A percentile compares a stretch with the other conserved stretches of the same genome.
Conservation (phyloP, 345 rosid genomes). For the Lenwebbia sp. region DNA sequence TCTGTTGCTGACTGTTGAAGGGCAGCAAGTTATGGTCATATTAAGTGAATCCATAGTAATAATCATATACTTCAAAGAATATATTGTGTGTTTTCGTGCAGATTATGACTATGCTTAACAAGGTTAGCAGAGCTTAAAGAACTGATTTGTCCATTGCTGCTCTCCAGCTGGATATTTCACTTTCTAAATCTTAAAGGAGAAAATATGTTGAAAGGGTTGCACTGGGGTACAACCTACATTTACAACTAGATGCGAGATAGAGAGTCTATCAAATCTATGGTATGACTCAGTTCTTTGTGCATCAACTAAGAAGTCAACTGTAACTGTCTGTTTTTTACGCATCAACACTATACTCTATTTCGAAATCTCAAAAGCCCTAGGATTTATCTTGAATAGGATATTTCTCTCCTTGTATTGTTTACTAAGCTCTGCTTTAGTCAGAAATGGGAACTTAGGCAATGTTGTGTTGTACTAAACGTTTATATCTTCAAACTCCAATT, state of each 20-base stretch:
- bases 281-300: not conserved
- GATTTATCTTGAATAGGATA: not conserved
- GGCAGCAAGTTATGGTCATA: not conserved
- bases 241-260: not conserved
- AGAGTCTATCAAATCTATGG: not conserved
- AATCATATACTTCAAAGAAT: not conserved
- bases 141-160: not conserved
- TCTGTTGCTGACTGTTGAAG: not conserved
- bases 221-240: not conserved
- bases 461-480: not conserved
- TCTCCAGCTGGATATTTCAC: not conserved
- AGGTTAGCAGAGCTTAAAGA: not conserved
- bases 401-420: not conserved
- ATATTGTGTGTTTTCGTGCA: not conserved
- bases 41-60: not conserved
- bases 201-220: not conserved
- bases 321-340: not conserved
- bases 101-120: not conserved
- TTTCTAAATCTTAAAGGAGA: not conserved
- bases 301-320: not conserved
- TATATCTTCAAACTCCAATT: not conserved
- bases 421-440: not conserved
- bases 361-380: not conserved
- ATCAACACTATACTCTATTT: not conserved
- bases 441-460: not conserved